phyloP scores from a whole-genome alignment of 2,329 filamentous ascomycete genomes.

The Myriosclerotinia scirpicola region DNA sequence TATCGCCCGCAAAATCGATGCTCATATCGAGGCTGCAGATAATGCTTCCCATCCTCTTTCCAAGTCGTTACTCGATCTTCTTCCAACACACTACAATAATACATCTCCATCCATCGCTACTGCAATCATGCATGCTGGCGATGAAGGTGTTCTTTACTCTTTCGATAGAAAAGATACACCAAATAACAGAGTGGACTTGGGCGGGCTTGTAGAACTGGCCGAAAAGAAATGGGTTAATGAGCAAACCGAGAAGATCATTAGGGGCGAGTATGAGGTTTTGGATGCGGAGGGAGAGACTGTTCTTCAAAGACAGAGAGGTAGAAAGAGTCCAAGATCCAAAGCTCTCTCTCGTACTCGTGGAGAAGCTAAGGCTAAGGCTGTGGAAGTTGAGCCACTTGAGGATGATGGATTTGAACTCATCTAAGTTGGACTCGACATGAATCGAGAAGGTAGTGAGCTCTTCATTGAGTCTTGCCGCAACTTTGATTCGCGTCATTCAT shows the following conservation, averaged over 20 bases:
- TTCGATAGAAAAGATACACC: conserved; percentile 38
- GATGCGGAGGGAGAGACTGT: conserved; percentile 39
- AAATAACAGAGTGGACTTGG: conserved; percentile 34
- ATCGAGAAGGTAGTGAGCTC: not conserved
- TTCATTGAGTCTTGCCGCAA: not conserved
- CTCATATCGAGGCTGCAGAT: conserved; percentile 33
- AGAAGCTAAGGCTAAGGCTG: conserved; percentile 8
- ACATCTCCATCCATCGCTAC: conserved; percentile 31
- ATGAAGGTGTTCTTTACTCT: conserved; percentile 37
- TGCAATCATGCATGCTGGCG: conserved; percentile 25
- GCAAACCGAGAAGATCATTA: conserved; percentile 40
- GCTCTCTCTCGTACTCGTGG: conserved; percentile 16
- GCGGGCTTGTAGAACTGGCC: conserved; percentile 38
- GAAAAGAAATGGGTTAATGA: conserved; percentile 39
- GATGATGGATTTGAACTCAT: conserved; percentile 41
- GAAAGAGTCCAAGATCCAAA: conserved; percentile 38
- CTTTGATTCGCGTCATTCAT: not conserved
- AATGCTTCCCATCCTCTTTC: conserved; percentile 31
- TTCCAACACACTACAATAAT: conserved; percentile 37
- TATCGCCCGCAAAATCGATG: conserved; percentile 31
- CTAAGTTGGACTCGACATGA: conserved; percentile 26
- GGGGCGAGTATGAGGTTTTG: conserved; percentile 41
- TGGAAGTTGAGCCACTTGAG: conserved; percentile 30
- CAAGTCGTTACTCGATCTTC: conserved; percentile 38
- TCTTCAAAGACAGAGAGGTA: conserved; percentile 33